Base-by-base conservation (phyloP, 805 yeast genomes). In the Diddensiella transvaalensis region DNA sequence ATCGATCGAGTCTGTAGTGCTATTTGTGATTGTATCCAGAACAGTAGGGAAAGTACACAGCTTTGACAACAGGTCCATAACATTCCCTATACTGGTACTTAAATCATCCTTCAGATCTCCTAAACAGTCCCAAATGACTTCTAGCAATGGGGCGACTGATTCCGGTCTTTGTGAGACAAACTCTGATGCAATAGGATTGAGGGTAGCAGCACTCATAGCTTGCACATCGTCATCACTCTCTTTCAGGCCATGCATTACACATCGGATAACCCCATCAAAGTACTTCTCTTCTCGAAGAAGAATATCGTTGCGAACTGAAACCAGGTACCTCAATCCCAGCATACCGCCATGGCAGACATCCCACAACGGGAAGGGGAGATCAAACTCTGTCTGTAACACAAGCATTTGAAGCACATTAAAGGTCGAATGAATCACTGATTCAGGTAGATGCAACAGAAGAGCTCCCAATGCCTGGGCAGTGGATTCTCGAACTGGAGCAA, bases 301-400 rank as follows among this genome's bases (percentile, higher is more conserved):
- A n/a, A 89, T 75, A 54, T 86, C 93, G 0, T 88, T 81, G 58
- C 96, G 76, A 2, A 91, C 88, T 51, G 96, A 84, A 8, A 91
- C 99, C 57, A 93, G 83, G 66, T 93, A 93, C 45, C 96, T 74
- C 45, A 93, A 72, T 0, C 98, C 99, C 10, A 93, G 76, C 83
- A 93, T 82, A 42, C 98, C 99, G 57, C 98, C 99, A 71, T 93
- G 99, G 50, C 93, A 86, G 2, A 96, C 98, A 63, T 95, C 97
- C 99, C 99, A 93, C 47, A 89, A 77, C 2, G 84, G 79, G 15
- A 69, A 61, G 39, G 75, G 70, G 10, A 72, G 65, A 1, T 71
- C 79, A 19, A 78, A 49, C 35, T 63, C 61, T 5, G 53, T 58
- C 49, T 91, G 97, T 42, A 84, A 66, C 0, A 90, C 88, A 44